These are phyloP conservation scores for Nidula niveotomentosa DNA, from an alignment of 1,284 basidiomycete genomes.

Conservation along the genomic window DNA sequence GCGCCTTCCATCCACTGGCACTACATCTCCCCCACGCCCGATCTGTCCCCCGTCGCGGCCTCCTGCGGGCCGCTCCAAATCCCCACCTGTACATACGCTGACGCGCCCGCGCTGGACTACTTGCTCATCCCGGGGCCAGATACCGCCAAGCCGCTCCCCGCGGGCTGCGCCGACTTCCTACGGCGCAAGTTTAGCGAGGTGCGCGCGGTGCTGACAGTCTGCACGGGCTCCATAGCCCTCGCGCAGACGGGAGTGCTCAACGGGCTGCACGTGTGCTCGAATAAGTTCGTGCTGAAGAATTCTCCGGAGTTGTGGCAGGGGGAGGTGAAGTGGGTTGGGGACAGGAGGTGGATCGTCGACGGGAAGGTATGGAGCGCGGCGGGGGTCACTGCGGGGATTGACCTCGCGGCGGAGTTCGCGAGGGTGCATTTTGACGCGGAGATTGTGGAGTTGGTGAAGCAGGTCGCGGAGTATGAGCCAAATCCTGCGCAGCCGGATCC, in stretches of 20 bases:
- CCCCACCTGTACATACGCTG: slow-evolving; percentile 16
- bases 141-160: slow-evolving; percentile 8
- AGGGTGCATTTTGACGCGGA: slow-evolving; percentile 17
- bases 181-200: slow-evolving; percentile 10
- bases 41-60: slow-evolving; percentile 11
- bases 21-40: slow-evolving; percentile 13
- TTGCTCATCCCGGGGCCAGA: slow-evolving; percentile 21
- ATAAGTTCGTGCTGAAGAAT: slow-evolving; percentile 11
- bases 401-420: slow-evolving; percentile 23
- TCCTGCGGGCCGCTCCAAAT: slow-evolving; percentile 13
- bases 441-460: slow-evolving; percentile 13
- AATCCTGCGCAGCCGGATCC: slow-evolving; percentile 21
- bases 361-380: slow-evolving; percentile 22
- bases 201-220: slow-evolving; percentile 15
- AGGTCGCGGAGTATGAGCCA: slow-evolving; percentile 15
- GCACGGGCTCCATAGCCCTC: slow-evolving; percentile 16
- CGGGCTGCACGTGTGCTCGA: slow-evolving; percentile 15
- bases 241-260: slow-evolving; percentile 19
- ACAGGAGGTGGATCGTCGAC: slow-evolving; percentile 20
- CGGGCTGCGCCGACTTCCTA: slow-evolving; percentile 13
- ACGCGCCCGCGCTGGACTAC: slow-evolving; percentile 19
- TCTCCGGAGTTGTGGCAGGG: slow-evolving; percentile 8
- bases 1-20: slow-evolving; percentile 17
- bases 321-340: slow-evolving; percentile 21
- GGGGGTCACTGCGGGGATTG: slow-evolving; percentile 21